Base-by-base conservation (phyloP, 2,329 filamentous ascomycete genomes). In the Pseudogymnoascus sp. region DNA sequence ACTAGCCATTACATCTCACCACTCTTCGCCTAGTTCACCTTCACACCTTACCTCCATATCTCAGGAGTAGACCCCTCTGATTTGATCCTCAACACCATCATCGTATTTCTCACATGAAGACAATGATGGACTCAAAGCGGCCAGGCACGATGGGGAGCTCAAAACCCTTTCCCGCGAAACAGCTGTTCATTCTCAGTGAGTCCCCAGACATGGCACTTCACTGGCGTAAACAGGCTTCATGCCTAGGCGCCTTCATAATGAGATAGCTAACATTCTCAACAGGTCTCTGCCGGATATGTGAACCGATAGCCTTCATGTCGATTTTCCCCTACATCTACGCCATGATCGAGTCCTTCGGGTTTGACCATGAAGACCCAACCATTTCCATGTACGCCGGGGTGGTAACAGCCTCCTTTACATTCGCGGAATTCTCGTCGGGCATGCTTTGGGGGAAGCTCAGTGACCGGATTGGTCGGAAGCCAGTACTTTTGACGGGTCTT, bases 261-360 rank as follows among this genome's bases (percentile, higher is more conserved):
- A 37, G 18, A 38, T 33, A 23, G 12, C 37, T 61, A 60, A 59
- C 62, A 21, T 61, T 10, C 37, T 21, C 16, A 14, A 44, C 67
- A 95, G 92, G 92, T 53, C 82, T 96, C 72, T 96, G 92, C 77
- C 88, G 94, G 73, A 93, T 99, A 79, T 97, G 92, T 80, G 94
- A 99, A 75, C 94, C 94, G 61, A 97, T 99, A 75, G 94, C 94
- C 5, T 97, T 99, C 81, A 97, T 97, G 91, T 97, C 92, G 62
- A 97, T 97, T 70, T 97, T 99, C 74, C 94, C 94, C 1, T 99
- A 97, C 76, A 92, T 96, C 70, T 97, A 96, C 79, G 93, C 90
- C 79, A 97, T 99, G 94, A 89, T 97, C 69, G 82, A 92, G 71
- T 91, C 92, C 66, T 97, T 97, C 77, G 81, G 90, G 71, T 87